Evolutionary conservation across 345 rosid genomes (phyloP), one percentile per base, ranked within the genome.

Genomic region (Excoecaria cochinchinensis): DNA sequence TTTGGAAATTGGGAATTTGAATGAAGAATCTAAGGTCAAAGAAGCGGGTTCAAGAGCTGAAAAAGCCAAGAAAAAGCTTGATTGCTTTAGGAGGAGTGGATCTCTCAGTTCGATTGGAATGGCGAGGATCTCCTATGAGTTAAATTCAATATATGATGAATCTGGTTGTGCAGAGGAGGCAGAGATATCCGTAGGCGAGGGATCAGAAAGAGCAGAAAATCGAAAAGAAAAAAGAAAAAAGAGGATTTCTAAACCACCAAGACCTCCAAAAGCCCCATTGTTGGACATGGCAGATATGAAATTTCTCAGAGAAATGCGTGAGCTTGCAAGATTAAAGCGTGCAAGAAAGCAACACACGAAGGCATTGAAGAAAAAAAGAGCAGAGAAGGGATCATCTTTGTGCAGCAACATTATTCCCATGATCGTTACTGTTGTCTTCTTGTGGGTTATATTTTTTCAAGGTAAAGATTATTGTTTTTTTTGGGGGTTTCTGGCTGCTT

Each of bases 211-310:
- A 70, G 60, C 21, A 11, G 24, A 3, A 16, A 46, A 5, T 51
- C 15, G 51, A 9, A 6, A 60, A 24, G 69, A 78, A 52, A 73
- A 76, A 60, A 17, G 70, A 69, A 69, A 70, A 36, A 77, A 69
- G 76, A 77, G 71, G 46, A 76, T 80, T 38, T 65, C 81, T 0
- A 85, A 82, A 52, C 85, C 87, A n/a, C 85, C 84, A 3, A 68
- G 65, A 31, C 87, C 82, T 24, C 84, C 85, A 1, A 50, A 65
- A 53, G 62, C 71, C 17, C 84, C 77, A 0, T 56, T 51, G 0
- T 61, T 77, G 58, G 72, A 63, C 17, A 75, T 62, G 3, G 79
- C 74, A 24, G 80, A 80, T 72, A 61, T 75, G 52, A 78, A 76
- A 40, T 38, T 78, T 39, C 70, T 74, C 64, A 80, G 76, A 78